Conservation (phyloP, 371 early-diverging fungal species). For the Syncephalis fuscata region DNA sequence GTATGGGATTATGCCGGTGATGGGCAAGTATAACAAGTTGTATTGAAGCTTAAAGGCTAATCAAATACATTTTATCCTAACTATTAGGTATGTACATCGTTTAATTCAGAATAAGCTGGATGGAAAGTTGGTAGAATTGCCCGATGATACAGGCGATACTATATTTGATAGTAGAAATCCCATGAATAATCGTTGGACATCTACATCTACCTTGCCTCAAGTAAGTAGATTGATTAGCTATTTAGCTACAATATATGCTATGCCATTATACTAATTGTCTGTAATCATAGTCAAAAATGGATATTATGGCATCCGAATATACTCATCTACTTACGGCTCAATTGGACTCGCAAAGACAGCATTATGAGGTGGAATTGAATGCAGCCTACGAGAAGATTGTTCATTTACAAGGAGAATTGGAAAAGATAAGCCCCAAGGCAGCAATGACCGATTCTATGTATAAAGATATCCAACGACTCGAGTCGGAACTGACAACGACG, state of each 20-base stretch:
- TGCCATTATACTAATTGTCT: slow-evolving; percentile 24
- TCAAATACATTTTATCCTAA: not conserved
- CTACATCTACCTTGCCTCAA: no score
- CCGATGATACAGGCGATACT: slow-evolving; percentile 6
- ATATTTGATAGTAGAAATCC: no score
- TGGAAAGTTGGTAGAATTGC: slow-evolving; percentile 81
- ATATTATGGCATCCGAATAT: slow-evolving; percentile 58
- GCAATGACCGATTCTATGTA: not conserved
- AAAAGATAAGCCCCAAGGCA: no score
- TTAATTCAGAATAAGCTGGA: slow-evolving; percentile 75
- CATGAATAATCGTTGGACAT: no score
- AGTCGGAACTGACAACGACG: no score
- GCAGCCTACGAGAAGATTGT: slow-evolving; percentile 1
- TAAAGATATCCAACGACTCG: no score
- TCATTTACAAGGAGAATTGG: slow-evolving; percentile 4
- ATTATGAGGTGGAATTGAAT: slow-evolving; percentile 60
- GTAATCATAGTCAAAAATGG: slow-evolving; percentile 32
- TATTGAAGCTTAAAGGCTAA: not conserved
- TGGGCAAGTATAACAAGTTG: slow-evolving; percentile 23
- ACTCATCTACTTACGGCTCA: slow-evolving; percentile 56
- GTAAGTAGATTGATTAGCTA: no score
- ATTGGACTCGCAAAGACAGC: slow-evolving; percentile 68
- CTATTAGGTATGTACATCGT: slow-evolving; percentile 63
- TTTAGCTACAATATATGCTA: no score
- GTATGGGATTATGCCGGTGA: slow-evolving; percentile 97